These are phyloP conservation scores for Magnaporthales sp. DNA, from an alignment of 2,329 filamentous ascomycete species.

Conservation along the genomic window DNA sequence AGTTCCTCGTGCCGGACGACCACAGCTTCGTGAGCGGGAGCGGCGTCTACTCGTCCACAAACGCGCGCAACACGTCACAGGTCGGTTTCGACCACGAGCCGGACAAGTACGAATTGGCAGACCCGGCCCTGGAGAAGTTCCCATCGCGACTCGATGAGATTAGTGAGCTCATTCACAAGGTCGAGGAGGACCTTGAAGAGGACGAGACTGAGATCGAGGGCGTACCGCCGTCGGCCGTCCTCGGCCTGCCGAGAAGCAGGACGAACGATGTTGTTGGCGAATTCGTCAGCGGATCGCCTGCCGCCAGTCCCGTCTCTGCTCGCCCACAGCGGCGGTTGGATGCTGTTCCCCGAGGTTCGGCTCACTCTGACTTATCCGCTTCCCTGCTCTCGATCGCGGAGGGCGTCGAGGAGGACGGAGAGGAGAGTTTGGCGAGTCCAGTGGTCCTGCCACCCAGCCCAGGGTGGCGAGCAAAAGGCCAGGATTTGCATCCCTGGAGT, in stretches of 20 bases:
- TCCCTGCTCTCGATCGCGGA: constrained; percentile 39
- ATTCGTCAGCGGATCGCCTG: constrained; percentile 21
- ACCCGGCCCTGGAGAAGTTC: constrained; percentile 39
- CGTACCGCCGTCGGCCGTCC: constrained; percentile 24
- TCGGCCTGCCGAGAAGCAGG: constrained; percentile 23
- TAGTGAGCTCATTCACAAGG: constrained; percentile 33
- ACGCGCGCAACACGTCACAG: neutral
- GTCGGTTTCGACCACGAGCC: constrained; percentile 11
- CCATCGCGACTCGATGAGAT: constrained; percentile 36
- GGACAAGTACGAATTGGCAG: constrained; percentile 29
- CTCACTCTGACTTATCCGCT: constrained; percentile 19
- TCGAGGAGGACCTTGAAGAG: constrained; percentile 33
- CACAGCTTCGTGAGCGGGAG: constrained; percentile 15
- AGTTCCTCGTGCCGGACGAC: constrained; percentile 11
- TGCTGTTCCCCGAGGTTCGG: constrained; percentile 16
- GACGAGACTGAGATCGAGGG: constrained; percentile 28
- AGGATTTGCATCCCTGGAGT: constrained; percentile 15
- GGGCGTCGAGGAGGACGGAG: constrained; percentile 19
- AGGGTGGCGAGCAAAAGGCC: constrained; percentile 10
- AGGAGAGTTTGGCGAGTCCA: constrained; percentile 10
- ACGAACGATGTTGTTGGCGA: constrained; percentile 28
- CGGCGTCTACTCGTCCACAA: constrained; percentile 6
- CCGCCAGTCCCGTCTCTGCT: constrained; percentile 22
- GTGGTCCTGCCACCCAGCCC: constrained; percentile 16
- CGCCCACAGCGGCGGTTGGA: constrained; percentile 17